These are phyloP conservation scores for Acanthamoeba lenticulata DNA, from an alignment of 208 protist genomes.

Conservation along the genomic window DNA sequence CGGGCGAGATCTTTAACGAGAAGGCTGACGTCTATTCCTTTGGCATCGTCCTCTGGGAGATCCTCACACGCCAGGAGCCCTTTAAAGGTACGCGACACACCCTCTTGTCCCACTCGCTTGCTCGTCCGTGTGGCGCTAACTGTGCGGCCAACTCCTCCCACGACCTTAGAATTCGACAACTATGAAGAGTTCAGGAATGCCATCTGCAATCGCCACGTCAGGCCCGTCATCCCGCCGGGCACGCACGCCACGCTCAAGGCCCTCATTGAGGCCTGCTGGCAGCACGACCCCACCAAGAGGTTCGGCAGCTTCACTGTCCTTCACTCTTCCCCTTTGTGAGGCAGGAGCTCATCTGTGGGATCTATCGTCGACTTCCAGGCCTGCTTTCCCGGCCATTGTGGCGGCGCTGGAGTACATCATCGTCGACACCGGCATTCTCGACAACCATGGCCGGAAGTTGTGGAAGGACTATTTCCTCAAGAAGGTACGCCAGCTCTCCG, in stretches of 20 bases:
- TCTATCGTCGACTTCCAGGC: background rate
- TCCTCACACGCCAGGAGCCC: constrained; percentile 80
- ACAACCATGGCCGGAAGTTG: constrained; percentile 70
- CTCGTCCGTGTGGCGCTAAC: background rate
- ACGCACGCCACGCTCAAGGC: constrained; percentile 68
- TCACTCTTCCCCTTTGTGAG: background rate
- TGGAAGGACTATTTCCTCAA: constrained; percentile 76
- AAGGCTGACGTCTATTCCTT: constrained; percentile 86
- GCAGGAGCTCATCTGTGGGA: background rate
- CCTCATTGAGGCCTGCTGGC: constrained; percentile 77
- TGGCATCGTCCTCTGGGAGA: constrained; percentile 83
- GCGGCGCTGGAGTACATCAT: constrained; percentile 56
- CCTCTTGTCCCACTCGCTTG: background rate
- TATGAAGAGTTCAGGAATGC: constrained; percentile 64
- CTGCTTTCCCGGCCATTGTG: constrained; percentile 48
- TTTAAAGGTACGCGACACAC: constrained; percentile 76
- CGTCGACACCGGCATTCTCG: constrained; percentile 53
- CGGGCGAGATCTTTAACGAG: constrained; percentile 79
- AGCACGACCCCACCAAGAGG: constrained; percentile 64
- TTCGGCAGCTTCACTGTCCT: background rate
- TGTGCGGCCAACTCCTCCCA: constrained; percentile 19
- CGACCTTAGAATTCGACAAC: constrained; percentile 56
- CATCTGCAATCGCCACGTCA: constrained; percentile 73
- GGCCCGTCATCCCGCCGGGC: constrained; percentile 73
- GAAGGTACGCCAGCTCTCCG: background rate